Evolutionary conservation across 164 flowering plant species (phyloP).

Genomic region (Aristolochia californica): DNA sequence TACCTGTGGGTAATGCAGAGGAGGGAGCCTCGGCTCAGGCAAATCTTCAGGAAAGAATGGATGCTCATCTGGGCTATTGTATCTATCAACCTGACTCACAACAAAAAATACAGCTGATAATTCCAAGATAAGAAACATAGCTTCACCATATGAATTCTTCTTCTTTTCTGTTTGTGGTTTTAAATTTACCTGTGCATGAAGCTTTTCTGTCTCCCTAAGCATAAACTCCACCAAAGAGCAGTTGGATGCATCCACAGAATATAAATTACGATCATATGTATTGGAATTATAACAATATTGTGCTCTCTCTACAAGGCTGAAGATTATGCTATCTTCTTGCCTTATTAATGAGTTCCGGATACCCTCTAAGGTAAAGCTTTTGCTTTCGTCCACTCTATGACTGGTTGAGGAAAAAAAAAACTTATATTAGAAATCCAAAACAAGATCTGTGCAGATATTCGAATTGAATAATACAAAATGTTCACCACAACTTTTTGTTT

Average conservation of each 20-base stretch:
- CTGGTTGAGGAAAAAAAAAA: conserved; percentile 4
- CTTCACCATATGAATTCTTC: background rate
- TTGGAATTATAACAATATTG: conserved; percentile 64
- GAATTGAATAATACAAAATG: too few species aligned
- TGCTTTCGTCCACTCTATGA: conserved; percentile 50
- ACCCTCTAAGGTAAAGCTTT: conserved; percentile 61
- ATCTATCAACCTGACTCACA: conserved; percentile 66
- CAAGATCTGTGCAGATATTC: too few species aligned
- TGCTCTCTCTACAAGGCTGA: conserved; percentile 79
- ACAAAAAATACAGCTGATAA: background rate
- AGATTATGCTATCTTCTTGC: conserved; percentile 95
- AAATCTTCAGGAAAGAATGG: conserved; percentile 72
- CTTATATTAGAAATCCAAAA: conserved; percentile 2
- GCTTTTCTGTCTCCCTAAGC: conserved; percentile 79
- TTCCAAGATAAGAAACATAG: background rate
- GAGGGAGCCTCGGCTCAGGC: conserved; percentile 75
- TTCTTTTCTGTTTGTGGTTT: background rate
- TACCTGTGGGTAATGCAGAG: conserved; percentile 81
- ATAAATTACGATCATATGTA: conserved; percentile 53
- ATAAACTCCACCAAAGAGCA: conserved; percentile 80
- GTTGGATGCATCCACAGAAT: conserved; percentile 51
- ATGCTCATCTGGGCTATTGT: conserved; percentile 92
- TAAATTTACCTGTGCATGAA: conserved; percentile 66
- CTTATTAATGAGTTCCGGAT: conserved; percentile 68
- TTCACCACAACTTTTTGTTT: background rate